Evolutionary conservation across 352 stramenopile genomes (phyloP), one percentile per base, ranked within the genome.

Genomic region (Phytophthora niederhauseri): DNA sequence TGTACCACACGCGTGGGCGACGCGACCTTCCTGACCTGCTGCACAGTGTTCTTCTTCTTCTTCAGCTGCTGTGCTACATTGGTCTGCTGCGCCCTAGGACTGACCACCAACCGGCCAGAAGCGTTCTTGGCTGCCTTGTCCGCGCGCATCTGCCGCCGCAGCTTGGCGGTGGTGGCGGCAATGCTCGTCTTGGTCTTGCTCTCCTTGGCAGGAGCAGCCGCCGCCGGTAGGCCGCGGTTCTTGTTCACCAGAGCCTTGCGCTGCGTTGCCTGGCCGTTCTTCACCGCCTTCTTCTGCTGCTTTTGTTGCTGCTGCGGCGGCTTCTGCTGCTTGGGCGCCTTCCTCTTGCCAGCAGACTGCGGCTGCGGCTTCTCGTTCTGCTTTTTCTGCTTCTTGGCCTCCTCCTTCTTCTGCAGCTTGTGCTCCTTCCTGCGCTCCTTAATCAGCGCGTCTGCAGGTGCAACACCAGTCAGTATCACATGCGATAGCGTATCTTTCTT

Each of bases 361-460:
- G 57, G 31, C 38, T 78, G 57, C 43, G 14, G 14, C 36, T 34
- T 34, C 30, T 34, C 30, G 30, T 9, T 34, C 30, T 65, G 46
- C 59, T 70, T 61, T 12, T 72, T 61, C 15, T 72, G 59, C 48
- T 69, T 62, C 41, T 65, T 70, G 19, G 71, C 67, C 30, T 72
- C 70, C 45, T 84, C 77, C 24, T 87, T 85, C 69, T 75, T 74
- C 30, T 57, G 46, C 57, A 60, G 55, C 17, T 92, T 88, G 62
- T 76, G 45, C 55, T 89, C 78, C 55, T 87, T 89, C 70, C 72
- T 72, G 45, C 82, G 79, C 58, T 90, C 81, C 63, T 91, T 91
- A 67, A 91, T 92, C 46, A 91, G 52, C n/a, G 83, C 82, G 58
- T 92, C 84, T 77, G 46, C 34, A 64, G 20, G 22, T 24, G 57